phyloP scores from a whole-genome alignment of 2,329 filamentous ascomycete species.

The Aspergillus sp. region DNA sequence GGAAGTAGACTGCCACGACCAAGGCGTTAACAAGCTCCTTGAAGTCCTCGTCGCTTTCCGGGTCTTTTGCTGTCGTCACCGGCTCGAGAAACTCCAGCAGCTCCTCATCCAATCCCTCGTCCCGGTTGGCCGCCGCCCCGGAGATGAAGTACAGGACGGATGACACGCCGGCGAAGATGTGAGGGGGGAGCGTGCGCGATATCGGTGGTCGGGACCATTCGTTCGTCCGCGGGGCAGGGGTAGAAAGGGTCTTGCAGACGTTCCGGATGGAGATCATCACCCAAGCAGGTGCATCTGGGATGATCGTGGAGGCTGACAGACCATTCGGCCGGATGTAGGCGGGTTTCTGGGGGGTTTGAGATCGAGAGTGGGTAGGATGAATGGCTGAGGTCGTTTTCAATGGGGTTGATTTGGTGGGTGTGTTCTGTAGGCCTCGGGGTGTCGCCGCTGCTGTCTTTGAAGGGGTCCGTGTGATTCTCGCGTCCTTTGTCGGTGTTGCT shows the following conservation, averaged over 20 bases:
- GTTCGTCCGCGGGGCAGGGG: constrained; percentile 43
- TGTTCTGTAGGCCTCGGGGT: constrained; percentile 32
- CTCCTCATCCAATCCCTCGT: constrained; percentile 45
- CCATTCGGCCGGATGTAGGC: constrained; percentile 16
- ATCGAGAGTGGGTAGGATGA: constrained; percentile 17
- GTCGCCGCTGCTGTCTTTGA: constrained; percentile 27
- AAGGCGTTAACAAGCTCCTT: constrained; percentile 38
- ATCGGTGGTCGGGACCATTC: constrained; percentile 37
- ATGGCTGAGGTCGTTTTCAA: constrained; percentile 29
- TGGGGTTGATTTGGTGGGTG: constrained; percentile 45
- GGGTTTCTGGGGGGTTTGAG: constrained; percentile 20
- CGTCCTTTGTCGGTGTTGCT: constrained; percentile 36
- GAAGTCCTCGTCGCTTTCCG: constrained; percentile 47
- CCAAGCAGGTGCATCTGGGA: constrained; percentile 58
- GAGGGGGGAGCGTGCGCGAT: constrained; percentile 59
- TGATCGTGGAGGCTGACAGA: constrained; percentile 24
- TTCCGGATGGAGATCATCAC: constrained; percentile 65
- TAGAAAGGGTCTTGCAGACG: constrained; percentile 61
- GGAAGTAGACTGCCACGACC: constrained; percentile 43
- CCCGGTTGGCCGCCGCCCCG: constrained; percentile 44
- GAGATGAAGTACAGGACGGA: constrained; percentile 51
- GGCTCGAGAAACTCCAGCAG: constrained; percentile 33
- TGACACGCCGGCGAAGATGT: constrained; percentile 70
- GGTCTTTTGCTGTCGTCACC: constrained; percentile 41
- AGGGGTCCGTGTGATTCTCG: constrained; percentile 20